Conservation (phyloP, 1,284 basidiomycete genomes). For the Apiotrichum mycotoxinovorans region DNA sequence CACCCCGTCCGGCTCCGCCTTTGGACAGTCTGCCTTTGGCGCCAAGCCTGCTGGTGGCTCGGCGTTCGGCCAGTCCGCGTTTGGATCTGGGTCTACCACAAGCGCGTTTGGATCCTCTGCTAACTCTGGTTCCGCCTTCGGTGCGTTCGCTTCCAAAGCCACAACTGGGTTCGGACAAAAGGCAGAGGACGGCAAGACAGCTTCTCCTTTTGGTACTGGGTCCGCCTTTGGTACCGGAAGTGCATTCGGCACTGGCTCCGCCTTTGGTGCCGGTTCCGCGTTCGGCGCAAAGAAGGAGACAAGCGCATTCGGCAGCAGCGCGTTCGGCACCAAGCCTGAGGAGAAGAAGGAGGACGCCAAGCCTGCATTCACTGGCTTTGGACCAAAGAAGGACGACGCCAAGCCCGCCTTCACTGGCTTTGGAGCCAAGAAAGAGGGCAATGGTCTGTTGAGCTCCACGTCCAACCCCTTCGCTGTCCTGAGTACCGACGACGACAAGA, state of each 20-base stretch:
- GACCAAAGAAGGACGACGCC: background rate
- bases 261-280: slow-evolving; percentile 16
- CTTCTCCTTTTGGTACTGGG: no score
- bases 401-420: slow-evolving; percentile 22
- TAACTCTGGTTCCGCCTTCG: background rate
- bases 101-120: background rate
- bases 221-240: slow-evolving; percentile 20
- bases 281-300: background rate
- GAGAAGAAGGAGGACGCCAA: slow-evolving; percentile 3
- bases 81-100: slow-evolving; percentile 3
- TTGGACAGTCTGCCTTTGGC: slow-evolving; percentile 10
- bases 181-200: slow-evolving; percentile 1
- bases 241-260: slow-evolving; percentile 11
- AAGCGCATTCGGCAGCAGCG: slow-evolving; percentile 9
- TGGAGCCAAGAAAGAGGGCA: slow-evolving; percentile 10
- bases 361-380: slow-evolving; percentile 5
- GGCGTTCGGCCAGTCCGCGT: slow-evolving; percentile 17
- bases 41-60: background rate
- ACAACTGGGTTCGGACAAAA: background rate
- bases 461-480: background rate
- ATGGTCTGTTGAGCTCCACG: background rate
- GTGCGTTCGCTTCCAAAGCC: background rate
- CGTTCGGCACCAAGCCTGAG: slow-evolving; percentile 11
- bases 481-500: slow-evolving; percentile 3
- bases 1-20: slow-evolving; percentile 1